These are phyloP conservation scores for Didymella pomorum DNA, from an alignment of 2,329 filamentous ascomycete species.

Conservation along the genomic window DNA sequence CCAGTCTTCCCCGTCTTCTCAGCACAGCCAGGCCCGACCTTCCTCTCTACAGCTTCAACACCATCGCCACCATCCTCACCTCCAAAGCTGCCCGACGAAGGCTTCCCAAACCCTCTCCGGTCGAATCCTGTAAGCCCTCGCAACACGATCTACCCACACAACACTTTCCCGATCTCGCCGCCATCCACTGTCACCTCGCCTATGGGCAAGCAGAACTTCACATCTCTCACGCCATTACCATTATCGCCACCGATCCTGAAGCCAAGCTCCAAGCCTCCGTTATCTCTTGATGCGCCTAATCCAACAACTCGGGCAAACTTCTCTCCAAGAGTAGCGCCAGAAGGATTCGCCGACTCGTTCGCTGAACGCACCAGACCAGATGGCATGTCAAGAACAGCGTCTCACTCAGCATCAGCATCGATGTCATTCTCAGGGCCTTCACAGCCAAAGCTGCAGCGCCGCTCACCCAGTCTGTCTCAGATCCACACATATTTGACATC, in stretches of 20 bases:
- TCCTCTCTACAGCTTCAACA: constrained; percentile 45
- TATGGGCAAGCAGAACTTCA: constrained; percentile 32
- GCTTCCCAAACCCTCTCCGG: constrained; percentile 36
- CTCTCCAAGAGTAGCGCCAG: constrained; percentile 26
- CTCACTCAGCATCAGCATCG: constrained; percentile 37
- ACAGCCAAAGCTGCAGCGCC: constrained; percentile 23
- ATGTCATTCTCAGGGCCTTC: constrained; percentile 20
- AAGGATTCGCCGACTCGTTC: constrained; percentile 27
- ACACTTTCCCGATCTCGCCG: constrained; percentile 35
- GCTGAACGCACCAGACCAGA: constrained; percentile 15
- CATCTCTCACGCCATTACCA: constrained; percentile 41
- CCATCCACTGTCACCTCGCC: constrained; percentile 34
- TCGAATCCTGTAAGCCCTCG: constrained; percentile 31
- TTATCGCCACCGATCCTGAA: constrained; percentile 46
- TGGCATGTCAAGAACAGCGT: constrained; percentile 5
- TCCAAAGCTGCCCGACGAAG: constrained; percentile 31
- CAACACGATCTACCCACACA: constrained; percentile 27
- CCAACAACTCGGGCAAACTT: constrained; percentile 45
- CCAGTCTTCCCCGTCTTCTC: constrained; percentile 24
- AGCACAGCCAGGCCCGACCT: constrained; percentile 38
- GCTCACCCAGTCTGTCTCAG: constrained; percentile 33
- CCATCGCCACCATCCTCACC: constrained; percentile 46
- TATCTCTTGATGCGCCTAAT: constrained; percentile 44
- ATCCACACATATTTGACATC: constrained; percentile 29
- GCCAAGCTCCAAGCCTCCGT: constrained; percentile 45